phyloP scores from a whole-genome alignment of 768 basidiomycete genomes.

The Sistotremastrum suecicum region DNA sequence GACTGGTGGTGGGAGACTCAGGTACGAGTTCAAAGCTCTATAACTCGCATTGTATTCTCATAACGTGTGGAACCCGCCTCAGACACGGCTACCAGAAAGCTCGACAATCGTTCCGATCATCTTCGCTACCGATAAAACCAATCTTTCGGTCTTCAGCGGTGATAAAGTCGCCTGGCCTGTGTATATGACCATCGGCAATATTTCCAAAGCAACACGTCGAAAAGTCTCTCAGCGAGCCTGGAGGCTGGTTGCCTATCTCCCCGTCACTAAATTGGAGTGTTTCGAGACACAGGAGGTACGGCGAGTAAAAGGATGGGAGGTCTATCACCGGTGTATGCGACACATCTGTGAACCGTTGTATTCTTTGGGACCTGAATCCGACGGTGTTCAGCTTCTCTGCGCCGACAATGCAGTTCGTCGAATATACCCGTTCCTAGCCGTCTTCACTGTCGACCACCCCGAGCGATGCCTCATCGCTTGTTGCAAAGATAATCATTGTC shows the following conservation, averaged over 20 bases:
- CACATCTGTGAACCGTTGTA: constrained; percentile 19
- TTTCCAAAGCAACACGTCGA: constrained; percentile 24
- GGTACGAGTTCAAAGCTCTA: constrained; percentile 2
- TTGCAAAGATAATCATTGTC: constrained; percentile 14
- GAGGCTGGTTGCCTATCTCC: constrained; percentile 27
- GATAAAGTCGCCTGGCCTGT: constrained; percentile 31
- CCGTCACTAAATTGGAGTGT: constrained; percentile 19
- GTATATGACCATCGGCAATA: constrained; percentile 29
- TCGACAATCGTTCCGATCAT: constrained; percentile 28
- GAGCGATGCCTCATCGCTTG: constrained; percentile 20
- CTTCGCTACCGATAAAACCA: constrained; percentile 31
- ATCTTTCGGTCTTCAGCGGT: constrained; percentile 16
- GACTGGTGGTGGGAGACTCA: constrained; percentile 11
- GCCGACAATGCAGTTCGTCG: constrained; percentile 21
- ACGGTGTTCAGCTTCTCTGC: constrained; percentile 20
- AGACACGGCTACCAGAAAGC: background rate
- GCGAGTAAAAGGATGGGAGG: constrained; percentile 8
- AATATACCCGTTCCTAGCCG: constrained; percentile 26
- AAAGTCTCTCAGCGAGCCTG: constrained; percentile 21
- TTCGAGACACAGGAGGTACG: constrained; percentile 9
- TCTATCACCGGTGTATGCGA: constrained; percentile 26
- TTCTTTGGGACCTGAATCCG: constrained; percentile 10
- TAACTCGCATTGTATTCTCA: background rate
- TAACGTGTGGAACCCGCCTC: background rate
- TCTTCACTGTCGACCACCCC: constrained; percentile 27